A percentile compares a stretch with the other conserved stretches of the same genome.
phyloP scores from a whole-genome alignment of 768 basidiomycete species.

The Steccherinum ochraceum region DNA sequence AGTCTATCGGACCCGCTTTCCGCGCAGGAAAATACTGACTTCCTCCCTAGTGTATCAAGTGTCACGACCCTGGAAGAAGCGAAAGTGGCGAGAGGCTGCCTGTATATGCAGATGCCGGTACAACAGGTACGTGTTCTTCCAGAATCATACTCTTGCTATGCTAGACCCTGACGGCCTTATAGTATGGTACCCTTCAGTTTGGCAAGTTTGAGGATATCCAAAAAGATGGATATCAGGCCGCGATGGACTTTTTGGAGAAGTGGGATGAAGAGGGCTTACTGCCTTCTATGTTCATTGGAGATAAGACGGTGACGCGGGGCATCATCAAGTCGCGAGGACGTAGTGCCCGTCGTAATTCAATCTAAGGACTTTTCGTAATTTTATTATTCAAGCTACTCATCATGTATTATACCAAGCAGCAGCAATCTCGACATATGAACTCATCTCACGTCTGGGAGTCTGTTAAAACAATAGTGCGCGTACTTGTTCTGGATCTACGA shows the following conservation, averaged over 20 bases:
- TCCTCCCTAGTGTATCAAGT: slow-evolving; percentile 80
- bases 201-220: slow-evolving; percentile 85
- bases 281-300: slow-evolving; percentile 68
- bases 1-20: slow-evolving; percentile 31
- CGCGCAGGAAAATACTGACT: slow-evolving; percentile 2
- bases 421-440: background rate
- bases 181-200: slow-evolving; percentile 92
- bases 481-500: background rate
- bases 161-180: slow-evolving; percentile 4
- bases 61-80: slow-evolving; percentile 94
- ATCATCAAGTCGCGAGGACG: slow-evolving; percentile 62
- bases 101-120: slow-evolving; percentile 95
- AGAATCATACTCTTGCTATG: background rate
- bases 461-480: too few species aligned
- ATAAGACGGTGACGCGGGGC: slow-evolving; percentile 34
- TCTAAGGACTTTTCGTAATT: slow-evolving; percentile 21
- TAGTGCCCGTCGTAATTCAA: slow-evolving; percentile 74
- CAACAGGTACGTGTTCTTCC: slow-evolving; percentile 55
- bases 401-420: background rate
- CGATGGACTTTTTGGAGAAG: slow-evolving; percentile 61
- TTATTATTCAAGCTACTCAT: background rate
- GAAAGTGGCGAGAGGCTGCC: slow-evolving; percentile 81
- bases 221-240: slow-evolving; percentile 72
- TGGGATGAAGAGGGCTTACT: slow-evolving; percentile 81
- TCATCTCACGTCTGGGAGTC: background rate